phyloP scores from a whole-genome alignment of 1,284 basidiomycete genomes.

The Heterobasidion occidentale region DNA sequence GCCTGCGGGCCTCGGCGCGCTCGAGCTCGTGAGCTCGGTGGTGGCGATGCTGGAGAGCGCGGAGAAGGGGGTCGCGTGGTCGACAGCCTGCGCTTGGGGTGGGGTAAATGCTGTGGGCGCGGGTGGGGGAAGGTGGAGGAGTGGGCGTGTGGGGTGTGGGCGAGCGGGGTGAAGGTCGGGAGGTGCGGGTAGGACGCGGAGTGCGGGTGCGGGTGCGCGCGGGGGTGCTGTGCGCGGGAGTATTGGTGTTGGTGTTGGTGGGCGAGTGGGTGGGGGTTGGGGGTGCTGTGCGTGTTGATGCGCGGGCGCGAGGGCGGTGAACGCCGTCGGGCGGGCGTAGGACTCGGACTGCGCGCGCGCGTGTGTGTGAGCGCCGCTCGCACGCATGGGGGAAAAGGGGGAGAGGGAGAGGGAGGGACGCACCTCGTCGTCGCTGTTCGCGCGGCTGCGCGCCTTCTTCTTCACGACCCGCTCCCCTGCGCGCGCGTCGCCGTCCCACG shows the following conservation, averaged over 20 bases:
- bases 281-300: neutral
- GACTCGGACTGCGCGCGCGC: constrained; percentile 39
- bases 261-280: no score
- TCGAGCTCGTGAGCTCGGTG: constrained; percentile 86
- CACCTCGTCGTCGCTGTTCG: constrained; percentile 76
- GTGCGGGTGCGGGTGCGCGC: no score
- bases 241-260: no score
- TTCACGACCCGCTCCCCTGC: constrained; percentile 36
- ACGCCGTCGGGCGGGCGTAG: constrained; percentile 45
- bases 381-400: constrained; percentile 1
- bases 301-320: constrained; percentile 4
- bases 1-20: constrained; percentile 71
- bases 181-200: neutral
- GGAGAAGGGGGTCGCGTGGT: constrained; percentile 35
- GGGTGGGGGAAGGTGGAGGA: neutral
- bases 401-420: constrained; percentile 12
- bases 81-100: constrained; percentile 2
- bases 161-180: constrained; percentile 7
- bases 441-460: constrained; percentile 61
- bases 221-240: no score
- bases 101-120: neutral
- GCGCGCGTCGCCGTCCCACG: constrained; percentile 2
- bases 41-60: constrained; percentile 77
- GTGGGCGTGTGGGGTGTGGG: constrained; percentile 5
- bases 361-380: neutral